These are phyloP conservation scores for Thalassiosira mediterranea DNA, from an alignment of 352 stramenopile species.

Conservation along the genomic window DNA sequence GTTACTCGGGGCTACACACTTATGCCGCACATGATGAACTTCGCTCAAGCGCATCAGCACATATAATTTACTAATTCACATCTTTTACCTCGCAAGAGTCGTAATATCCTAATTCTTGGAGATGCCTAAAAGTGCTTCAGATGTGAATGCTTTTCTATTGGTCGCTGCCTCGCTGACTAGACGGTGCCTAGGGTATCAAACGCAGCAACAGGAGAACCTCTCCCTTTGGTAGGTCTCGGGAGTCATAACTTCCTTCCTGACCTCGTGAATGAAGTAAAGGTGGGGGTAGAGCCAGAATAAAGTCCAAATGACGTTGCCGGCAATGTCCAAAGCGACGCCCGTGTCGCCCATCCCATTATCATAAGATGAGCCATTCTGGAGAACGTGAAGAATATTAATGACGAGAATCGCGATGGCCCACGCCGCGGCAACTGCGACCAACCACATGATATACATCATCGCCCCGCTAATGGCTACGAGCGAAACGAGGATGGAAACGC, in stretches of 20 bases:
- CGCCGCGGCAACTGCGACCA: not conserved
- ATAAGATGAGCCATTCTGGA: not conserved
- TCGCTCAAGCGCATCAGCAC: no score
- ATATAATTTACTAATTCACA: no score
- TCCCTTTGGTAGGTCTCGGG: not conserved
- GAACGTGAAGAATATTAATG: no score
- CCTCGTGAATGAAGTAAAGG: not conserved
- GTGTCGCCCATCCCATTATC: no score
- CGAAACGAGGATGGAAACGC: not conserved
- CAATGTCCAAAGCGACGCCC: not conserved
- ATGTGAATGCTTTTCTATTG: no score
- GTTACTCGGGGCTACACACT: no score
- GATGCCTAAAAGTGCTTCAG: no score
- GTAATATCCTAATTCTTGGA: no score
- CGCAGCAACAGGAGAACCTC: conserved; percentile 3
- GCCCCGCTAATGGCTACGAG: not conserved
- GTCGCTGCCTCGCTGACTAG: no score
- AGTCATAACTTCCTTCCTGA: conserved; percentile 1
- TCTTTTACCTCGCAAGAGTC: no score
- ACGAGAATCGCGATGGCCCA: not conserved
- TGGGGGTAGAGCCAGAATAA: not conserved
- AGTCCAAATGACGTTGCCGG: not conserved
- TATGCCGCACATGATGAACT: no score
- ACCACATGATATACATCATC: not conserved
- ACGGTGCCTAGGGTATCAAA: no score